Conservation (phyloP, 108 stramenopile genomes). For the Cyclotella choctawhatcheeana region DNA sequence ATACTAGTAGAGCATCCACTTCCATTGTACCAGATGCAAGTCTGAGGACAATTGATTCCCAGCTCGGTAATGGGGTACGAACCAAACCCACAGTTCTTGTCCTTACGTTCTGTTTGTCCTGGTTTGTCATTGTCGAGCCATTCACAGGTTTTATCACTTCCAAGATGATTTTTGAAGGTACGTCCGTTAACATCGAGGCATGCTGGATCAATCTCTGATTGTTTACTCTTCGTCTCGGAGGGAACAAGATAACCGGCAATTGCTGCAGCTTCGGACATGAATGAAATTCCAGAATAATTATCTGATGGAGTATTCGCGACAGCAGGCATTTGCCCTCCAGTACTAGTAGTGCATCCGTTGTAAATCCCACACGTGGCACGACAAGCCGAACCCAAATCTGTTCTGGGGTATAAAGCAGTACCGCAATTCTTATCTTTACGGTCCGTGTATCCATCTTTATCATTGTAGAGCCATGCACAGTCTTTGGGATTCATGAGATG, state of each 20-base stretch:
- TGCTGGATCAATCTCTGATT: neutral
- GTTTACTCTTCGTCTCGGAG: too few species aligned
- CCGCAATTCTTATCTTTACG: slow-evolving; percentile 44
- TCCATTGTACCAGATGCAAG: slow-evolving; percentile 36
- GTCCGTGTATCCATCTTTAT: slow-evolving; percentile 25
- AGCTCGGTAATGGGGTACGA: slow-evolving; percentile 30
- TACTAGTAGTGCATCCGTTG: slow-evolving; percentile 20
- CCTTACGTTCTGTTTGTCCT: slow-evolving; percentile 38
- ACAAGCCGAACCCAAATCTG: slow-evolving; percentile 33
- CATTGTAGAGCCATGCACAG: slow-evolving; percentile 34
- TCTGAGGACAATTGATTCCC: slow-evolving; percentile 32
- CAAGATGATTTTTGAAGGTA: slow-evolving; percentile 27
- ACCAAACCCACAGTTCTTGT: slow-evolving; percentile 38
- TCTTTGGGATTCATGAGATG: slow-evolving; percentile 32
- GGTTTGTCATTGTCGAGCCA: slow-evolving; percentile 35
- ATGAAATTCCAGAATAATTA: too few species aligned
- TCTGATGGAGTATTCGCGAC: too few species aligned
- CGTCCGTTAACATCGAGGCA: slow-evolving; percentile 12
- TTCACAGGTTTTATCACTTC: slow-evolving; percentile 21
- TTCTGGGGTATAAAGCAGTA: neutral
- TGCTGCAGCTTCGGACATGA: neutral
- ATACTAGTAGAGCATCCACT: slow-evolving; percentile 20
- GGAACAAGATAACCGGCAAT: slow-evolving; percentile 2
- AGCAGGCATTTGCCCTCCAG: slow-evolving; percentile 4
- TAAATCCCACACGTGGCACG: slow-evolving; percentile 24